These are phyloP conservation scores for Kregervanrija fluxuum DNA, from an alignment of 805 yeast genomes.

Conservation along the genomic window DNA sequence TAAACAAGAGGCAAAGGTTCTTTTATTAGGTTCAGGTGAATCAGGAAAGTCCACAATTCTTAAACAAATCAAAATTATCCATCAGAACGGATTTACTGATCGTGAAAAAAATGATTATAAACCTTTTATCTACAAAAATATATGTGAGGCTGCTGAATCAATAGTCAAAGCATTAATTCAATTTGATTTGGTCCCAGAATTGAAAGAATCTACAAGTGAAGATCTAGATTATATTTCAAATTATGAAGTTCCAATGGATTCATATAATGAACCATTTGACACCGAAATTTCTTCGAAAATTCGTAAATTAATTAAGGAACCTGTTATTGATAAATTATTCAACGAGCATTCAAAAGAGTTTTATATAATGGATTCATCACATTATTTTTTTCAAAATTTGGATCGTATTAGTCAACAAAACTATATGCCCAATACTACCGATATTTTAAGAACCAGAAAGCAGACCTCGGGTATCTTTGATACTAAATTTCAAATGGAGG, in stretches of 20 bases:
- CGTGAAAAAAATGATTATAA: constrained; percentile 69
- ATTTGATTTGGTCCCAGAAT: constrained; percentile 32
- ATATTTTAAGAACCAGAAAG: constrained; percentile 79
- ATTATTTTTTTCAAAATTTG: constrained; percentile 64
- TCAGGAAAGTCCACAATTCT: constrained; percentile 76
- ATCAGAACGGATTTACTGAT: constrained; percentile 62
- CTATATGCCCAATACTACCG: constrained; percentile 69
- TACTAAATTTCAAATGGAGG: constrained; percentile 68
- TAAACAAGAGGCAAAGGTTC: constrained; percentile 57
- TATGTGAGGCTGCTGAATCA: constrained; percentile 69
- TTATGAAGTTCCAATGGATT: constrained; percentile 46
- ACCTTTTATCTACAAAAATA: constrained; percentile 72
- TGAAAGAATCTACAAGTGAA: constrained; percentile 25
- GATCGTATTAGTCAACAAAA: constrained; percentile 50
- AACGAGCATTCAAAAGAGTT: constrained; percentile 59
- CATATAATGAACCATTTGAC: constrained; percentile 40
- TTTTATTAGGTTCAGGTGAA: constrained; percentile 84
- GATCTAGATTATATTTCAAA: constrained; percentile 39
- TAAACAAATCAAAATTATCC: constrained; percentile 74
- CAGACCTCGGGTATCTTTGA: constrained; percentile 92
- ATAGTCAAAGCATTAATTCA: constrained; percentile 60
- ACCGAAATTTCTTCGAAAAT: constrained; percentile 41
- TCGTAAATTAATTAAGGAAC: constrained; percentile 44
- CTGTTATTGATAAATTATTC: constrained; percentile 50
- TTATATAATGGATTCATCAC: constrained; percentile 80